Evolutionary conservation across 1,284 basidiomycete genomes (phyloP).

Genomic region (Malassezia globosa): DNA sequence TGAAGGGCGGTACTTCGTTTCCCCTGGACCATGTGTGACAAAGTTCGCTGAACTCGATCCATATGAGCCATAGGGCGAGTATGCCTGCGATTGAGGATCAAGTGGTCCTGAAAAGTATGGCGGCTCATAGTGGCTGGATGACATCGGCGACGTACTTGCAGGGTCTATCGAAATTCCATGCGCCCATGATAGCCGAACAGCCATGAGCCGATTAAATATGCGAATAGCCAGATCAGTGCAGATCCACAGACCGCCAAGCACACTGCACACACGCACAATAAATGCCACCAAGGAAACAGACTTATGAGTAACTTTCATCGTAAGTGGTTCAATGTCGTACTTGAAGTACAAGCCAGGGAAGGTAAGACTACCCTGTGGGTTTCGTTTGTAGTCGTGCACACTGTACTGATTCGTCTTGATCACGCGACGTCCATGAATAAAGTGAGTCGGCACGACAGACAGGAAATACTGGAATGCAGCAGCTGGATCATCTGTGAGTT

Average conservation of each 20-base stretch:
- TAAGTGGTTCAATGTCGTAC: slow-evolving; percentile 84
- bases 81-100: not conserved
- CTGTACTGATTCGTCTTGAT: slow-evolving; percentile 80
- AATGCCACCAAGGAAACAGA: slow-evolving; percentile 71
- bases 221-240: slow-evolving; percentile 36
- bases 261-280: slow-evolving; percentile 60
- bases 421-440: slow-evolving; percentile 51
- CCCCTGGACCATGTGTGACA: not conserved
- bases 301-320: slow-evolving; percentile 70
- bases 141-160: not conserved
- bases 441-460: slow-evolving; percentile 85
- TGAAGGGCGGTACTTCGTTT: slow-evolving; percentile 5
- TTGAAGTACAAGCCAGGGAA: slow-evolving; percentile 55
- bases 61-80: slow-evolving; percentile 1
- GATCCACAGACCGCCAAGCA: slow-evolving; percentile 48
- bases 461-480: slow-evolving; percentile 76
- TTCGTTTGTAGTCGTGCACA: slow-evolving; percentile 79
- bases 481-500: slow-evolving; percentile 64
- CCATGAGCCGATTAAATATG: slow-evolving; percentile 22
- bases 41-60: not conserved
- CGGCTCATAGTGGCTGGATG: not conserved
- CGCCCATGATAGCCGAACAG: not conserved
- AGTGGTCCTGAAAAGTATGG: slow-evolving; percentile 5
- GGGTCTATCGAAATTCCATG: not conserved
- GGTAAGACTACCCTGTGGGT: slow-evolving; percentile 64